Evolutionary conservation across 73 alveolate species (phyloP).

Genomic region (Urostyla sp.): DNA sequence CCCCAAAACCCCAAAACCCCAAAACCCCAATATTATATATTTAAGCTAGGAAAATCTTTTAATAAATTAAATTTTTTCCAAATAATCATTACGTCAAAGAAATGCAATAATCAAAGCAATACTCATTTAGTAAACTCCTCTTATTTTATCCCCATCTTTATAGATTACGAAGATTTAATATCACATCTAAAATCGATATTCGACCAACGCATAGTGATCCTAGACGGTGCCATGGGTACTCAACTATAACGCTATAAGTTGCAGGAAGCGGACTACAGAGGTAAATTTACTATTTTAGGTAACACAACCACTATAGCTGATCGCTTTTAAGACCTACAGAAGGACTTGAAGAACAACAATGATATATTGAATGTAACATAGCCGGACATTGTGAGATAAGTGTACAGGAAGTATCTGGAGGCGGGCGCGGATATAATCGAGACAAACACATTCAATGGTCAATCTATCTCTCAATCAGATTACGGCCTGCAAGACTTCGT

Average conservation of each 20-base stretch:
- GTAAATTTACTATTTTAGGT: neutral
- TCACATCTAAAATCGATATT: conserved; percentile 49
- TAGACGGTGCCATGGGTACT: conserved; percentile 94
- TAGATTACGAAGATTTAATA: conserved; percentile 43
- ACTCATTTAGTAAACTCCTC: conserved; percentile 3
- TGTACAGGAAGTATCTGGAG: conserved; percentile 77
- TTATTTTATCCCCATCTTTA: neutral
- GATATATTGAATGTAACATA: conserved; percentile 80
- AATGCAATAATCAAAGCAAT: neutral
- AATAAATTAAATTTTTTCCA: no score
- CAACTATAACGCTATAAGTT: conserved; percentile 73
- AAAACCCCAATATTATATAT: neutral
- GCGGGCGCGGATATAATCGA: conserved; percentile 93
- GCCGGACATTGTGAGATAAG: conserved; percentile 75
- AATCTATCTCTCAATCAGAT: conserved; percentile 73
- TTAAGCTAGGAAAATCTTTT: no score
- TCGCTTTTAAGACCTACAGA: conserved; percentile 72
- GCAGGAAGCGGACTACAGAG: conserved; percentile 77
- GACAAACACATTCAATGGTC: conserved; percentile 90
- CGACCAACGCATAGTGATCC: conserved; percentile 61
- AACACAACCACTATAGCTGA: conserved; percentile 61
- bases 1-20: neutral
- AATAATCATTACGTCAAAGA: neutral
- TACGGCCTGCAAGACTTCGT: conserved; percentile 75
- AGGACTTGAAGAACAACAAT: conserved; percentile 81